Evolutionary conservation across 106 monocot genomes (phyloP), one percentile per base, ranked within the genome.

Genomic region (Dendrobium chrysotoxum): DNA sequence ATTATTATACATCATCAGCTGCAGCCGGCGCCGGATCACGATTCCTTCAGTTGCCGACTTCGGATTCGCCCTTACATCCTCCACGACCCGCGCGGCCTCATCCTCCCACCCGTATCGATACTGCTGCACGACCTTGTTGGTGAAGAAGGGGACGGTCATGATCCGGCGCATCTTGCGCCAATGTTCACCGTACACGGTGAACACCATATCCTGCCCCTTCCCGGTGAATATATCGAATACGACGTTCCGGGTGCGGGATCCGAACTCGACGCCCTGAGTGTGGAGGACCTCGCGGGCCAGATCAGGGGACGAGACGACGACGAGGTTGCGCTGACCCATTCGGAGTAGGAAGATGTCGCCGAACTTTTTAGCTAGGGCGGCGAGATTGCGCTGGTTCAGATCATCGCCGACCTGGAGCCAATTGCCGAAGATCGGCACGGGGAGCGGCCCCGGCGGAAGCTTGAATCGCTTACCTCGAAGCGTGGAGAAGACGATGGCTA

Each of bases 1-100:
- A 80, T 85, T 81, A 80, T 87, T 87, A 80, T 90, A 90, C 85
- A 90, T 87, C 90, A 90, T 87, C n/a, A 90, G 83, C 85, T 90
- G 90, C 45, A 90, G 72, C 21, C 85, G 77, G 42, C 64, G 72
- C 26, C 90, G 77, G 76, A 90, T 58, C 21, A 90, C 85, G 41
- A 85, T 75, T 2, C 90, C 90, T 9, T 85, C 87, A 4, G 85
- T 67, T 8, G 81, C 80, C 10, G 85, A 74, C 45, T 35, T 74
- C 0, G 86, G 81, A 53, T 85, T 80, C 2, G 38, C 77, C 15
- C 65, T 40, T 17, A 89, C 79, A 7, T 84, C 87, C 18, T 83
- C 85, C n/a, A 90, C 90, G 16, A 90, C 90, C 5, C 66, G 7
- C 5, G 53, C 79, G 28, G 85, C 85, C 81, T 90, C 90, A 5